Conservation (phyloP, 352 stramenopile genomes). For the Salisapilia sapeloensis region DNA sequence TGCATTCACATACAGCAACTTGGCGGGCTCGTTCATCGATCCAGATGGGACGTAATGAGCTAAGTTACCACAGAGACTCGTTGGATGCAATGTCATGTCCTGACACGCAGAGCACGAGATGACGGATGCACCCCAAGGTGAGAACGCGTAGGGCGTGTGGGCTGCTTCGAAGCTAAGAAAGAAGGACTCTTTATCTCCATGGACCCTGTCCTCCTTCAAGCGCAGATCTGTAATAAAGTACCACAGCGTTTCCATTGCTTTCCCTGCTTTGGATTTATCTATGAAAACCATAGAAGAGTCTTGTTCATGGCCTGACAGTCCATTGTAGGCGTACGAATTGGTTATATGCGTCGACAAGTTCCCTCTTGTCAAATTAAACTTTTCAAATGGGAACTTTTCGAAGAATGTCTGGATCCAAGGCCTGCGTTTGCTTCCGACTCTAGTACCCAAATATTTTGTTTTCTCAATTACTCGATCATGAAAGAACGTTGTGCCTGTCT, state of each 20-base stretch:
- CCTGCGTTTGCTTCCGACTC: conserved; percentile 9
- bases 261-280: conserved; percentile 16
- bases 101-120: not conserved
- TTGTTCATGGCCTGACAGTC: conserved; percentile 24
- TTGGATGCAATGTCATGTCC: not conserved
- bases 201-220: too few species aligned
- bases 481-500: conserved; percentile 42
- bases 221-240: conserved; percentile 25
- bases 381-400: conserved; percentile 18
- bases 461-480: conserved; percentile 42
- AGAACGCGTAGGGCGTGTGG: not conserved
- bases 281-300: conserved; percentile 37
- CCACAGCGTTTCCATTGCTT: conserved; percentile 21
- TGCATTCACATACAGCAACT: conserved; percentile 5
- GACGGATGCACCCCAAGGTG: not conserved
- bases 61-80: conserved; percentile 2
- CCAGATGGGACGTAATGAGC: conserved; percentile 3
- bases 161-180: too few species aligned
- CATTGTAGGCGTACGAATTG: conserved; percentile 14
- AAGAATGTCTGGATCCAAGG: conserved; percentile 17
- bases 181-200: too few species aligned
- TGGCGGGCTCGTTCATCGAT: not conserved
- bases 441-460: conserved; percentile 29
- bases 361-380: conserved; percentile 8
- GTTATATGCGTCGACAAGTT: conserved; percentile 6